phyloP scores from a whole-genome alignment of 2,329 filamentous ascomycete genomes.

The Xylariaceae sp. region DNA sequence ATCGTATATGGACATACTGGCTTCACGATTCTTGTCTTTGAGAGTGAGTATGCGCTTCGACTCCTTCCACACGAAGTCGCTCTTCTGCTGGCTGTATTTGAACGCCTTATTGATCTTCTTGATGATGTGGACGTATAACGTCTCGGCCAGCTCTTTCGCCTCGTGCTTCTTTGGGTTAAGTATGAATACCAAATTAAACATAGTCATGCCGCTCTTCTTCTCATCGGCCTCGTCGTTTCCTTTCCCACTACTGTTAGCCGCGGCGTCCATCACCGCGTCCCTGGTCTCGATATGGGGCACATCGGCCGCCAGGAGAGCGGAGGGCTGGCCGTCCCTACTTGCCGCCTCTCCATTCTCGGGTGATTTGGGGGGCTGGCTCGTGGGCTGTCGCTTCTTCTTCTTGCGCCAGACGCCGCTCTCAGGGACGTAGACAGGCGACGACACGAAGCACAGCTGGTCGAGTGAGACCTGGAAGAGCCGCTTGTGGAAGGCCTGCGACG shows the following conservation, averaged over 20 bases:
- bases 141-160: constrained; percentile 75
- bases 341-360: constrained; percentile 34
- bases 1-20: too few species aligned
- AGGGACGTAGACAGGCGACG: constrained; percentile 82
- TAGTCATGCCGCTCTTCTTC: constrained; percentile 79
- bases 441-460: constrained; percentile 79
- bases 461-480: constrained; percentile 81
- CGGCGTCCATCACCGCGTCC: constrained; percentile 36
- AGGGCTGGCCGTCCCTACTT: constrained; percentile 30
- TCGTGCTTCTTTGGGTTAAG: constrained; percentile 81
- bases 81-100: constrained; percentile 89
- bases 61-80: constrained; percentile 90
- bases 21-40: constrained; percentile 78
- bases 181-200: constrained; percentile 98
- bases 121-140: constrained; percentile 83
- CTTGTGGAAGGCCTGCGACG: constrained; percentile 78
- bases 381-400: constrained; percentile 54
- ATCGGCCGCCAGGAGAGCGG: constrained; percentile 25
- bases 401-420: constrained; percentile 80
- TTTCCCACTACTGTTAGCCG: constrained; percentile 34
- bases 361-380: constrained; percentile 39
- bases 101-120: constrained; percentile 92
- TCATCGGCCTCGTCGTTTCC: constrained; percentile 54
- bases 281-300: constrained; percentile 34
- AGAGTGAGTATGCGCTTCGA: constrained; percentile 80